phyloP scores from a whole-genome alignment of 1,284 basidiomycete genomes.

The Mycena citricolor region DNA sequence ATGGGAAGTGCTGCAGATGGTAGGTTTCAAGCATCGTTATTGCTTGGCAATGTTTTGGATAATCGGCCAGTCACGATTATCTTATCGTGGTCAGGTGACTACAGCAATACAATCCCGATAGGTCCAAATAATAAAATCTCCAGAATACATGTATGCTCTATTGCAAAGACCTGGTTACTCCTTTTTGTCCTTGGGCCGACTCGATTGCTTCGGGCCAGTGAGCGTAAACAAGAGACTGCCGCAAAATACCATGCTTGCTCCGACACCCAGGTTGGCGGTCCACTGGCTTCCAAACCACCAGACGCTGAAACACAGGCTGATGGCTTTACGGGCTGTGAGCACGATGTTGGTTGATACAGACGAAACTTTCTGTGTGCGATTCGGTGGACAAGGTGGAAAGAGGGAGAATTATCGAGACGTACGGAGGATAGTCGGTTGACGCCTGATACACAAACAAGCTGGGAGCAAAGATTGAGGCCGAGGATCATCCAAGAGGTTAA shows the following conservation, averaged over 20 bases:
- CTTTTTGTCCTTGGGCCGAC: too few relatives aligned
- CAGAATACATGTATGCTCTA: constrained; percentile 1
- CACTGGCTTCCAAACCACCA: constrained; percentile 75
- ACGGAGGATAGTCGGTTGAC: constrained; percentile 83
- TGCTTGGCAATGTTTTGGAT: not conserved
- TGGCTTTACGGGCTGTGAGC: constrained; percentile 67
- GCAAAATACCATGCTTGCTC: constrained; percentile 65
- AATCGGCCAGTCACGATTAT: not conserved
- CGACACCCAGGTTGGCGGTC: constrained; percentile 58
- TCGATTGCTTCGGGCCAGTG: constrained; percentile 12
- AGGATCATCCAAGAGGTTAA: constrained; percentile 51
- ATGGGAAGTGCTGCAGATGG: constrained; percentile 52
- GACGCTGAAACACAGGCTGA: constrained; percentile 71
- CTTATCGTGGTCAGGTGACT: not conserved
- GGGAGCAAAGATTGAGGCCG: constrained; percentile 72
- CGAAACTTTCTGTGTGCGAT: constrained; percentile 55
- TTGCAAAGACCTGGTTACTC: constrained; percentile 3
- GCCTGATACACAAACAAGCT: constrained; percentile 84
- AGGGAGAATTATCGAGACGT: constrained; percentile 30
- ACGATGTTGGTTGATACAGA: constrained; percentile 74
- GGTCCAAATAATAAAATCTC: not conserved
- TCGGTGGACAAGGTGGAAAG: constrained; percentile 7
- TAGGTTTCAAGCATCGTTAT: constrained; percentile 50
- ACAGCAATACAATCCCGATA: not conserved
- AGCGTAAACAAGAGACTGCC: constrained; percentile 57